These are phyloP conservation scores for Amanita muscaria DNA, from an alignment of 768 basidiomycete genomes.

Conservation along the genomic window DNA sequence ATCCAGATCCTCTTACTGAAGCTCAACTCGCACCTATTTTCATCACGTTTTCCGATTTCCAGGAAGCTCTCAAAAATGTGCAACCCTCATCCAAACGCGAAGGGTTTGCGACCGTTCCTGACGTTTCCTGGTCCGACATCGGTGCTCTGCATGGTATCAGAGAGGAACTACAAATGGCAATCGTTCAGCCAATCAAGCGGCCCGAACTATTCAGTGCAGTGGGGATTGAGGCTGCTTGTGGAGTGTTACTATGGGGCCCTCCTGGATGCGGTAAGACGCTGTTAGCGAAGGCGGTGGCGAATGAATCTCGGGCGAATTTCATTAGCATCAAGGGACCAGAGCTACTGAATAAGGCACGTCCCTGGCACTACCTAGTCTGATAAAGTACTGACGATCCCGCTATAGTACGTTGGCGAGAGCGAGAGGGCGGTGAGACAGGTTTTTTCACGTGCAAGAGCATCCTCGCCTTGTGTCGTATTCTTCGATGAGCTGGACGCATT, in stretches of 20 bases:
- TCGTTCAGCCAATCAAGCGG: slow-evolving; percentile 87
- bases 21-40: slow-evolving; percentile 74
- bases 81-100: slow-evolving; percentile 97
- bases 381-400: too few relatives aligned
- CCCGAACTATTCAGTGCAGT: slow-evolving; percentile 85
- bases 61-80: slow-evolving; percentile 70
- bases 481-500: slow-evolving; percentile 93
- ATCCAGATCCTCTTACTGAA: slow-evolving; percentile 72
- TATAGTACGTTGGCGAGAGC: slow-evolving; percentile 97
- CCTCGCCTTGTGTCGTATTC: slow-evolving; percentile 91
- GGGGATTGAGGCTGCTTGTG: slow-evolving; percentile 87
- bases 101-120: slow-evolving; percentile 95
- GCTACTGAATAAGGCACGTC: slow-evolving; percentile 82
- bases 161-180: slow-evolving; percentile 94
- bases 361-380: not conserved
- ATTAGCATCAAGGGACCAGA: slow-evolving; percentile 98
- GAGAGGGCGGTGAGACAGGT: slow-evolving; percentile 92
- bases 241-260: slow-evolving; percentile 97
- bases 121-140: slow-evolving; percentile 91
- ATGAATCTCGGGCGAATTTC: slow-evolving; percentile 91
- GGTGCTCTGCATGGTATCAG: slow-evolving; percentile 83
- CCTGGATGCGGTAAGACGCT: slow-evolving; percentile 98
- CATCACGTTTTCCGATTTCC: slow-evolving; percentile 78
- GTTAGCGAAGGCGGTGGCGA: slow-evolving; percentile 96
- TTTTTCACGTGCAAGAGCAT: slow-evolving; percentile 88